Base-by-base conservation (phyloP, 306 rosid species). In the Mimosa bimucronata region DNA sequence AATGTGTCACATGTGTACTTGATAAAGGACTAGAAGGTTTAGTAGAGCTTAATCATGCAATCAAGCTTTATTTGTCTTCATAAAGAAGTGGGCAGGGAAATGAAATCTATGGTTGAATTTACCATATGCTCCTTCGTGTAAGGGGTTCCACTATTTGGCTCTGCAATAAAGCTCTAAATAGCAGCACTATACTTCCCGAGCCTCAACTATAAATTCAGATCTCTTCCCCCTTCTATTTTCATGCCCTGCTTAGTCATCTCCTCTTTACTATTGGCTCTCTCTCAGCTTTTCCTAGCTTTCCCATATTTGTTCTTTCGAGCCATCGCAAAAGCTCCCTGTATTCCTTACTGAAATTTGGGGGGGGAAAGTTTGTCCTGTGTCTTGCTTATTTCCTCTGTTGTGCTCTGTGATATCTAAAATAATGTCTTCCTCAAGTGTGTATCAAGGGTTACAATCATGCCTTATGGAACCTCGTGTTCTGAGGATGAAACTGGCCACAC, bases 391-490 rank as follows among this genome's bases (percentile, higher is more conserved):
- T 28, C 67, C 40, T 14, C n/a, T 58, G 34, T 58, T 58, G 10
- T 58, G 30, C 15, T 58, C 34, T 29, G 67, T 16, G 40, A 61
- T 61, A 61, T 9, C 11, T 73, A 76, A 11, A 83, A 76, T 7
- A 83, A 85, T 89, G 87, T 75, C 92, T 73, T 45, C 77, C 77
- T 52, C 91, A 65, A 85, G 89, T 69, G 84, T 84, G 25, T 83
- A 74, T 68, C 85, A 85, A 78, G 91, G 85, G 71, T 68, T 81
- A 11, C 90, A 90, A 80, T 85, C 91, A 30, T 77, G 86, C 60
- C 81, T 85, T 0, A 86, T 38, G 10, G 88, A 89, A 78, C 70
- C 85, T 38, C 84, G 68, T 34, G 85, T 83, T 73, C 38, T 86
- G 71, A 74, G 79, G 29, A 79, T 85, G 48, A 87, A 82, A 40